Evolutionary conservation across 2,329 filamentous ascomycete species (phyloP).

Genomic region (Apiospora hydei): DNA sequence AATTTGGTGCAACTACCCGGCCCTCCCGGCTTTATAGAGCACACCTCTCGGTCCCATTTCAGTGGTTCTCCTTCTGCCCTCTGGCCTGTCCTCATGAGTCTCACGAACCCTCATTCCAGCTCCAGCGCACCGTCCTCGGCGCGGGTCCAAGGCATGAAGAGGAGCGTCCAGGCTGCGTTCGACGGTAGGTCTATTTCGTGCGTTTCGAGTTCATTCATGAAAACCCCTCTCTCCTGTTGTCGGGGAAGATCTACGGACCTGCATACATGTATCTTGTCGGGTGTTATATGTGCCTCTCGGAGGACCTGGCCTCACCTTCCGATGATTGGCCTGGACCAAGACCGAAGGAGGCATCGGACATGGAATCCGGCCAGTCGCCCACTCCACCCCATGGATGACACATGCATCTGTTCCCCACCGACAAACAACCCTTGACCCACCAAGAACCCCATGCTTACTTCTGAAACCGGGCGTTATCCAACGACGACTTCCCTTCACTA

Average conservation of each 20-base stretch:
- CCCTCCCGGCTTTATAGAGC: background rate
- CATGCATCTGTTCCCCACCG: conserved; percentile 12
- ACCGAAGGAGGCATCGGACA: conserved; percentile 6
- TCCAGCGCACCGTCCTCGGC: conserved; percentile 52
- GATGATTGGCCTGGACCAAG: background rate
- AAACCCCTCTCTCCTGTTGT: conserved; percentile 25
- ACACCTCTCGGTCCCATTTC: background rate
- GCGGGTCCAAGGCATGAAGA: conserved; percentile 59
- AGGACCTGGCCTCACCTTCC: background rate
- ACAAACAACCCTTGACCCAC: conserved; percentile 14
- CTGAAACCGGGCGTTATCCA: conserved; percentile 10
- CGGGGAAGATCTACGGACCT: background rate
- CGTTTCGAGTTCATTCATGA: background rate
- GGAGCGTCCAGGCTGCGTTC: conserved; percentile 67
- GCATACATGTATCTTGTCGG: background rate
- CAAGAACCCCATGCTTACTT: conserved; percentile 11
- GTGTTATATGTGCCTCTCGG: background rate
- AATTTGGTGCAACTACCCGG: background rate
- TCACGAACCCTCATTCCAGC: conserved; percentile 61
- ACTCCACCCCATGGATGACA: conserved; percentile 17
- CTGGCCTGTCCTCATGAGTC: conserved; percentile 50
- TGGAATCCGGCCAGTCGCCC: background rate
- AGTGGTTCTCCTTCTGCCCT: background rate
- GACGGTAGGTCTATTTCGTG: conserved; percentile 56
- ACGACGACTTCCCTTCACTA: background rate